phyloP scores from a whole-genome alignment of 805 yeast species.

The Alloascoidea africana region DNA sequence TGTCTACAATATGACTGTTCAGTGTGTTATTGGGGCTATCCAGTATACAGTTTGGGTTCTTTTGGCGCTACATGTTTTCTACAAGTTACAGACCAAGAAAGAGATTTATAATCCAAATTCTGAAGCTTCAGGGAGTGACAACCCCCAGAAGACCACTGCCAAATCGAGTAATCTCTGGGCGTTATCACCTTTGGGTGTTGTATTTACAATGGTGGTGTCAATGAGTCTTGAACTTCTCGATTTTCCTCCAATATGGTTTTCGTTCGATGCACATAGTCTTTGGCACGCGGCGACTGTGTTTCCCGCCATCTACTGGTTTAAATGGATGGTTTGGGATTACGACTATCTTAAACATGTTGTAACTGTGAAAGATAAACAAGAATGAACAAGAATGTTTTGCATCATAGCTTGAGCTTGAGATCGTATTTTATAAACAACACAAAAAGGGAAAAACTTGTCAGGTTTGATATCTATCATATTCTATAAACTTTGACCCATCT shows the following conservation, averaged over 20 bases:
- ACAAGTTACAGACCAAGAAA: no score
- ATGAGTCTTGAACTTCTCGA: slow-evolving; percentile 89
- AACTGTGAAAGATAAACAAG: no score
- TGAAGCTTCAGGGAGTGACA: no score
- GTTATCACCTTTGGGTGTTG: slow-evolving; percentile 36
- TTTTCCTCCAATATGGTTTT: slow-evolving; percentile 55
- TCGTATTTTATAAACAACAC: no score
- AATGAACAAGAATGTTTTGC: no score
- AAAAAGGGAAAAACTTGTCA: no score
- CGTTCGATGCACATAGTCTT: slow-evolving; percentile 81
- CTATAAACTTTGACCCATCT: no score
- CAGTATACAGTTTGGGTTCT: slow-evolving; percentile 48
- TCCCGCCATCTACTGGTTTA: slow-evolving; percentile 67
- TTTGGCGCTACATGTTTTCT: slow-evolving; percentile 13
- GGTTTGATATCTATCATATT: no score
- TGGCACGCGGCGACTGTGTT: slow-evolving; percentile 88
- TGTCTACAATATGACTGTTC: slow-evolving; percentile 88
- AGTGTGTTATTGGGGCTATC: slow-evolving; percentile 58
- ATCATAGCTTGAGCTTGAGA: no score
- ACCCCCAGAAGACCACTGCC: slow-evolving; percentile 5
- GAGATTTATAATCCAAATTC: no score
- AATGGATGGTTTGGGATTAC: slow-evolving; percentile 22
- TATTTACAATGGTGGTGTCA: slow-evolving; percentile 43
- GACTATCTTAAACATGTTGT: no score
- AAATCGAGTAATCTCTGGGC: slow-evolving; percentile 22